Evolutionary conservation across 2,329 filamentous ascomycete genomes (phyloP).

Genomic region (Alternaria tenuissima): DNA sequence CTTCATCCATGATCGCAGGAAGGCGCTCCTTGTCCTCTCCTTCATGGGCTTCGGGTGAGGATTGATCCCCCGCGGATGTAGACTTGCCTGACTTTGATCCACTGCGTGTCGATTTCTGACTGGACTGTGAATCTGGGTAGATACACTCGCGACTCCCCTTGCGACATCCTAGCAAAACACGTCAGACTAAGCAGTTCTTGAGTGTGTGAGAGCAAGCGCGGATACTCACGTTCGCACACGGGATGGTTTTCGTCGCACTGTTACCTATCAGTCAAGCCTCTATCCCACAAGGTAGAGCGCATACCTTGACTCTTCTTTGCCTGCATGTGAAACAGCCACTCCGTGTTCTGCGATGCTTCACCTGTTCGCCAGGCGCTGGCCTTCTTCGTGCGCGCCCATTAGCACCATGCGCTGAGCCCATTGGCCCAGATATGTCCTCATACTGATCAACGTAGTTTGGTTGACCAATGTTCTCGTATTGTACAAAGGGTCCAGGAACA

Average conservation of each 20-base stretch:
- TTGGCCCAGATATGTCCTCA: constrained; percentile 41
- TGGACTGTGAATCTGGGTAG: constrained; percentile 77
- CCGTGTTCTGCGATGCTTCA: constrained; percentile 91
- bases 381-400: constrained; percentile 44
- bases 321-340: constrained; percentile 96
- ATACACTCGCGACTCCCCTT: constrained; percentile 91
- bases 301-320: constrained; percentile 80
- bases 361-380: constrained; percentile 65
- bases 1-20: constrained; percentile 56
- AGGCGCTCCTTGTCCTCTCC: constrained; percentile 51
- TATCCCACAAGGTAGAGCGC: not conserved
- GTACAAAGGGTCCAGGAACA: constrained; percentile 41
- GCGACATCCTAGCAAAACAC: constrained; percentile 70
- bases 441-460: constrained; percentile 47
- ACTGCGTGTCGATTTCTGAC: constrained; percentile 58
- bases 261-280: constrained; percentile 24
- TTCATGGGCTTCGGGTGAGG: constrained; percentile 62
- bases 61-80: constrained; percentile 56
- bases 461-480: constrained; percentile 45
- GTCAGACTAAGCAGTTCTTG: constrained; percentile 21
- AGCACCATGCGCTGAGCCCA: constrained; percentile 38
- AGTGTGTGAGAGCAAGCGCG: constrained; percentile 11
- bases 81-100: constrained; percentile 55
- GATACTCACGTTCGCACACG: constrained; percentile 74
- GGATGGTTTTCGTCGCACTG: constrained; percentile 92